Percentiles rank a stretch among this genome's conserved stretches.
Evolutionary conservation across 306 rosid species (phyloP).

Genomic region (Glycine soja): DNA sequence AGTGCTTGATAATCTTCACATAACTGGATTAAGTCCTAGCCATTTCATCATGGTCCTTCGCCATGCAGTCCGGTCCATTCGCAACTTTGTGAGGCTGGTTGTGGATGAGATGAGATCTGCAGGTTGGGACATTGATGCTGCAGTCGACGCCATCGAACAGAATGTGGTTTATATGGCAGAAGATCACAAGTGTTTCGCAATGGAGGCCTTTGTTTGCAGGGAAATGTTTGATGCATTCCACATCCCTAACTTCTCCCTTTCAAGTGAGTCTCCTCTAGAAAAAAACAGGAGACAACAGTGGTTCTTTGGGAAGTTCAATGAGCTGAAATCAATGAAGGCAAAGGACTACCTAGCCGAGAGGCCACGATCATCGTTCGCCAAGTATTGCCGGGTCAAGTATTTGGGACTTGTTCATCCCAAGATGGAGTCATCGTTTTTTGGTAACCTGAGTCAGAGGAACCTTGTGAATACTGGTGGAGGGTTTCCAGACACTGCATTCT

Average conservation of each 20-base stretch:
- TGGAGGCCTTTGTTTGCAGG: constrained; percentile 79
- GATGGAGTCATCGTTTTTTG: constrained; percentile 77
- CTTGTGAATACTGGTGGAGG: constrained; percentile 58
- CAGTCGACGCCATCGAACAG: constrained; percentile 65
- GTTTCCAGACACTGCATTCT: constrained; percentile 67
- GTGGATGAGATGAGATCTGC: constrained; percentile 74
- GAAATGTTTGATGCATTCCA: constrained; percentile 85
- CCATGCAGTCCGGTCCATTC: constrained; percentile 60
- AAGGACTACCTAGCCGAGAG: constrained; percentile 60
- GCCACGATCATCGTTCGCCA: constrained; percentile 74
- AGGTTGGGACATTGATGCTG: constrained; percentile 73
- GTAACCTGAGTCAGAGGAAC: constrained; percentile 69
- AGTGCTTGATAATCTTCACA: constrained; percentile 63
- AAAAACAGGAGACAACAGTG: constrained; percentile 51
- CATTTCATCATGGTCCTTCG: constrained; percentile 69
- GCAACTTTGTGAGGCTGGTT: constrained; percentile 67
- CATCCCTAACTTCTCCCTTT: constrained; percentile 65
- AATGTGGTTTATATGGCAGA: constrained; percentile 60
- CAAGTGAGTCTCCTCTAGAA: constrained; percentile 52
- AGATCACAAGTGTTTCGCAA: constrained; percentile 80
- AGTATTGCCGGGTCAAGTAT: constrained; percentile 76
- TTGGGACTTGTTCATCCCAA: constrained; percentile 72
- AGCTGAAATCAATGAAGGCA: constrained; percentile 67
- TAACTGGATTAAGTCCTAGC: constrained; percentile 63
- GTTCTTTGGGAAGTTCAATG: constrained; percentile 67